Base-by-base conservation (phyloP, 2,329 filamentous ascomycete genomes). In the Xylaria sp. region DNA sequence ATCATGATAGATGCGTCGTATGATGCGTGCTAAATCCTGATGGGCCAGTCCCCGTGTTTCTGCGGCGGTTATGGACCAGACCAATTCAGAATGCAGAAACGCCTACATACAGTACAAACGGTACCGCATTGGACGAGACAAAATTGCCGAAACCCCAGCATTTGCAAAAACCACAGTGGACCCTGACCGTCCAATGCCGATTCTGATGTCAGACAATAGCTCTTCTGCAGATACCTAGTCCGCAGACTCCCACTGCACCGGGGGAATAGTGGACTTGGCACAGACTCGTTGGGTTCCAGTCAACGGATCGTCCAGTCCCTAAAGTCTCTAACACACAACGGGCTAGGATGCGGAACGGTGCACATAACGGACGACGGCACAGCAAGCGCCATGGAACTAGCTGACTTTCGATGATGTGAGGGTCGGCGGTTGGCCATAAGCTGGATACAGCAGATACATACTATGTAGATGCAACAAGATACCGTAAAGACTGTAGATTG, bases 121-220 rank as follows among this genome's bases (percentile, higher is more conserved):
- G n/a, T 21, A 47, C 44, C 44, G 16, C 25, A 29, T 25, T 32
- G 16, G 42, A 62, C 57, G 32, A 68, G 32, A 29, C 47, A 60
- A 48, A 69, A 61, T 66, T 66, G 66, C 63, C 63, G 63, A 66
- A 37, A 66, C 63, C 63, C 66, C 63, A 69, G 63, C 51, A 47
- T 62, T 65, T 60, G 54, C 32, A 50, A 51, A 58, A 42, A 23
- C 51, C 47, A 55, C 2, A 66, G 66, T 66, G 63, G 63, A 59
- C 64, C 64, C 48, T 42, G 35, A 37, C 16, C 60, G 37, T 60
- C 60, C 65, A 65, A 23, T 68, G 59, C 68, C 65, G 68, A 8
- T 13, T 65, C 57, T 68, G 65, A 68, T 70, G 68, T 70, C 64
- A 70, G 68, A 68, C 65, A 40, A 68, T 54, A 68, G 60, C 57